Evolutionary conservation across 148 eudicot genomes (phyloP).

Genomic region (Chenopodium berlandieri): DNA sequence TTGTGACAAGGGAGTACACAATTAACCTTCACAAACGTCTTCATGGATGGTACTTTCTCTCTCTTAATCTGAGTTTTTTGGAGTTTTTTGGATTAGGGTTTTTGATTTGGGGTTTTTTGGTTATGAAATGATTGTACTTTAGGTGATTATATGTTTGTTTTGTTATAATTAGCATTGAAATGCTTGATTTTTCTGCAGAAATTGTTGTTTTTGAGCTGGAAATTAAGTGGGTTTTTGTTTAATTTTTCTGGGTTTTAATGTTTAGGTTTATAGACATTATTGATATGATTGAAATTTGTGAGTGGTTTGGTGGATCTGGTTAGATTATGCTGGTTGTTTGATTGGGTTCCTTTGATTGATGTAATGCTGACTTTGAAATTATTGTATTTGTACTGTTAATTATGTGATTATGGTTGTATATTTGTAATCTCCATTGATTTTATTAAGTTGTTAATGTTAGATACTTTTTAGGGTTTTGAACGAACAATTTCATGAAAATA

Average conservation of each 20-base stretch:
- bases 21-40: conserved; percentile 52
- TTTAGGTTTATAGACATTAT: too few relatives aligned
- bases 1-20: conserved; percentile 50
- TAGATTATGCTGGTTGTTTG: too few relatives aligned
- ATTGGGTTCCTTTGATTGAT: too few relatives aligned
- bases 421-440: too few relatives aligned
- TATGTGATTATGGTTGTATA: too few relatives aligned
- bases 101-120: not conserved
- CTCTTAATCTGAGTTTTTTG: not conserved
- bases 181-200: not conserved
- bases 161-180: not conserved
- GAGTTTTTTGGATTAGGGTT: not conserved
- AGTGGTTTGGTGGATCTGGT: not conserved
- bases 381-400: too few relatives aligned
- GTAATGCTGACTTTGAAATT: too few relatives aligned
- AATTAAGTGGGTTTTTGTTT: not conserved
- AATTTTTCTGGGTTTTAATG: not conserved
- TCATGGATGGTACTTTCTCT: conserved; percentile 41
- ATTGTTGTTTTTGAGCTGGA: not conserved
- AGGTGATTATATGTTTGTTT: not conserved
- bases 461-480: too few relatives aligned
- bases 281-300: not conserved
- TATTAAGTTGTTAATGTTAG: too few relatives aligned
- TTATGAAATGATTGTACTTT: not conserved
- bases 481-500: too few relatives aligned